Evolutionary conservation across 2,329 filamentous ascomycete species (phyloP), one percentile per base, ranked within the genome.

Genomic region (Diplodia corticola): DNA sequence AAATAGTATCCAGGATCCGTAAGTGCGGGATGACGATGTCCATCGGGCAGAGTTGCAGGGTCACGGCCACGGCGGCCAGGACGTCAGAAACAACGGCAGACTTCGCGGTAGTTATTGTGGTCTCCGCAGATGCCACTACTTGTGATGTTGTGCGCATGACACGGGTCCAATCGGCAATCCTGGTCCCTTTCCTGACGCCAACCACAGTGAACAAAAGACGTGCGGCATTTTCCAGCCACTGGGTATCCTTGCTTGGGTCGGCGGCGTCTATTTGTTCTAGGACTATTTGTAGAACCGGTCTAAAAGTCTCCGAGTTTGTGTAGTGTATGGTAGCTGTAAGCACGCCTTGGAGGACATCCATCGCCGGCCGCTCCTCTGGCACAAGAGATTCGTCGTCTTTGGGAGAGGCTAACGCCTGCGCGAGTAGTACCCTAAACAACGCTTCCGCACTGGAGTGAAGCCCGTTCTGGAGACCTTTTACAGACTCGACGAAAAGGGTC

Each of bases 401-500:
- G n/a, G n/a, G n/a, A 6, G 69, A 66, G 51, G 69, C 68, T 64
- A 72, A 74, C 0, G 72, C 72, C 48, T 76, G 72, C 15, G 65
- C 48, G 17, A 88, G 68, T 9, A 89, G 71, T 68, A 83, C 84
- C 53, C 79, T 76, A 26, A 88, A 71, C 22, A 88, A 81, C 10
- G 83, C 80, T 2, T 79, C 72, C 35, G 84, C 86, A 69, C 84
- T 85, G 2, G 86, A 86, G 73, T 89, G 85, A 7, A 89, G 74
- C 0, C 82, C 83, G 59, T 81, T 76, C 69, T 88, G 86, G 33
- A 89, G 79, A 28, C 87, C 87, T 71, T 87, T 87, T 63, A 88
- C 84, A 9, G 93, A 89, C 77, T 98, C 94, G 4, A 92, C 89
- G 73, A 97, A 92, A 83, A 98, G 89, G 20, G 88, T 91, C 92